Evolutionary conservation across 2,329 filamentous ascomycete genomes (phyloP).

Genomic region (Helotiales sp.): DNA sequence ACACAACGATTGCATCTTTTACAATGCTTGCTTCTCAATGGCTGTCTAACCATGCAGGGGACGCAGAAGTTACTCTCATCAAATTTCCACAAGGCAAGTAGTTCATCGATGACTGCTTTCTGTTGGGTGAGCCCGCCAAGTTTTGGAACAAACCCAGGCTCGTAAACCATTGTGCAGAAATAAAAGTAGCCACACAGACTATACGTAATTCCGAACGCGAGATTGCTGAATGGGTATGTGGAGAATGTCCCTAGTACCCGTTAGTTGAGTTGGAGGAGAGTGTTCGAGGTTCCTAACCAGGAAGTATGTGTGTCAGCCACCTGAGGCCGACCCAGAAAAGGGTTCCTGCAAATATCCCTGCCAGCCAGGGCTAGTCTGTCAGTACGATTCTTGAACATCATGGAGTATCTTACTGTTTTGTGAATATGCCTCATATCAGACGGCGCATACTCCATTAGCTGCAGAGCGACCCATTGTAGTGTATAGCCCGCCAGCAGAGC

Average conservation of each 20-base stretch:
- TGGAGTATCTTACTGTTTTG: conserved; percentile 69
- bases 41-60: conserved; percentile 91
- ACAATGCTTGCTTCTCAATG: conserved; percentile 94
- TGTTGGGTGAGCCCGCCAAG: conserved; percentile 87
- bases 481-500: conserved; percentile 68
- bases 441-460: conserved; percentile 81
- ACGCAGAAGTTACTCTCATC: conserved; percentile 95
- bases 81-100: conserved; percentile 85
- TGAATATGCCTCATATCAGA: conserved; percentile 89
- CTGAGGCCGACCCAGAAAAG: conserved; percentile 80
- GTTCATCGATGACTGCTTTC: conserved; percentile 84
- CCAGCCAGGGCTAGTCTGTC: conserved; percentile 78
- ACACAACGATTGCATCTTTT: conserved; percentile 89
- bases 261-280: conserved; percentile 41
- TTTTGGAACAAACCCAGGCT: conserved; percentile 93
- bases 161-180: conserved; percentile 79
- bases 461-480: conserved; percentile 78
- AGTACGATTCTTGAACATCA: neutral
- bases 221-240: conserved; percentile 73
- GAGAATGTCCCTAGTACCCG: conserved; percentile 63
- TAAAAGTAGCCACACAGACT: conserved; percentile 84
- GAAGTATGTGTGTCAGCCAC: conserved; percentile 77
- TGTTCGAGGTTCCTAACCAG: conserved; percentile 55
- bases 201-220: conserved; percentile 71
- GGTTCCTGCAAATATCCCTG: conserved; percentile 89